Evolutionary conservation across 2,329 filamentous ascomycete genomes (phyloP).

Genomic region (Cladosporium cucumerinum): DNA sequence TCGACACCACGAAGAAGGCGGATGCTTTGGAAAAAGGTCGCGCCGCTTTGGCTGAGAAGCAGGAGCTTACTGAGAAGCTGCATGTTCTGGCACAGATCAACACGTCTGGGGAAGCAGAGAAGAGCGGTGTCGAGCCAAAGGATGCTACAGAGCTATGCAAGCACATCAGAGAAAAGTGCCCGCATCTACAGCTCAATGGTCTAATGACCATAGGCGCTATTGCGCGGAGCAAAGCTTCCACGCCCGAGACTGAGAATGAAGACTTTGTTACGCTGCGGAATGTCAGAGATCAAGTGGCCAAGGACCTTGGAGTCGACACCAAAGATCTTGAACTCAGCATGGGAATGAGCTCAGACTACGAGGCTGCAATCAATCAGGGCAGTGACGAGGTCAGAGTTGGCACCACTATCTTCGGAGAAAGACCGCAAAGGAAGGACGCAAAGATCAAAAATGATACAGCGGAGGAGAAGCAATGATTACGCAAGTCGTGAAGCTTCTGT

Average conservation of each 20-base stretch:
- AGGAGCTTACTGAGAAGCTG: constrained; percentile 45
- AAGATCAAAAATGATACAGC: constrained; percentile 50
- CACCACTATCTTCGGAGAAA: constrained; percentile 86
- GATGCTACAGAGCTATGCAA: constrained; percentile 62
- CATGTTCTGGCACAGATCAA: constrained; percentile 91
- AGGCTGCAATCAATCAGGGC: constrained; percentile 77
- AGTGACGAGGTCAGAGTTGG: constrained; percentile 89
- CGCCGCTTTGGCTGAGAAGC: constrained; percentile 51
- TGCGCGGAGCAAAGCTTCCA: constrained; percentile 70
- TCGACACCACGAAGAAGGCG: constrained; percentile 87
- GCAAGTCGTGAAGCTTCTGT: not conserved
- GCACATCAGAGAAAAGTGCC: constrained; percentile 67
- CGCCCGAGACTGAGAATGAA: constrained; percentile 78
- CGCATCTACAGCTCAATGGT: constrained; percentile 70
- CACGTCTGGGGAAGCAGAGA: constrained; percentile 81
- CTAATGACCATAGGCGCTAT: constrained; percentile 98
- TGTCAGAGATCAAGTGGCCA: constrained; percentile 66
- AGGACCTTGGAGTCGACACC: constrained; percentile 55
- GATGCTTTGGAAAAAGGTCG: constrained; percentile 75
- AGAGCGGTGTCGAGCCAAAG: constrained; percentile 74
- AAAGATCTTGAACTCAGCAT: constrained; percentile 83
- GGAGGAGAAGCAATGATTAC: constrained; percentile 20
- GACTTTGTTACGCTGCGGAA: constrained; percentile 72
- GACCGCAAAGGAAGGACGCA: constrained; percentile 75
- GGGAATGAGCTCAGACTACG: constrained; percentile 98